Conservation (phyloP, 2,329 filamentous ascomycete species). For the Biscogniauxia sp. region DNA sequence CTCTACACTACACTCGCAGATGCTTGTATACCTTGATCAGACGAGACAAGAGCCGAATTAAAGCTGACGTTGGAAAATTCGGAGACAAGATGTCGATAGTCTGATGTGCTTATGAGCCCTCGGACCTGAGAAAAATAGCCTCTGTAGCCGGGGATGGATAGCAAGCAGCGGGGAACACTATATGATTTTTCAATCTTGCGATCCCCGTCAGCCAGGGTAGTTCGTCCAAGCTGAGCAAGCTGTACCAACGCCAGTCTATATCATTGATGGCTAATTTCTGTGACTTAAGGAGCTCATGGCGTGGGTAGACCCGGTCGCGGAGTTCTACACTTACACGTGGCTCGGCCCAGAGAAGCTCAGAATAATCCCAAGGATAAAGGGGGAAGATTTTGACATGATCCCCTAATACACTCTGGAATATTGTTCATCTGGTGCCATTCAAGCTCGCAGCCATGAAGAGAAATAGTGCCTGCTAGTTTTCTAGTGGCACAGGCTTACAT, state of each 20-base stretch:
- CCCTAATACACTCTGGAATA: background rate
- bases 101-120: background rate
- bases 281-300: background rate
- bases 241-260: conserved; percentile 19
- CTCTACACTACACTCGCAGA: conserved; percentile 3
- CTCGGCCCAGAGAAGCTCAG: conserved; percentile 10
- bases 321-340: conserved; percentile 11
- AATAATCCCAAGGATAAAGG: conserved; percentile 40
- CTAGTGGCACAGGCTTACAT: conserved; percentile 3
- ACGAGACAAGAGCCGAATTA: conserved; percentile 1
- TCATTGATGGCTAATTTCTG: conserved; percentile 7
- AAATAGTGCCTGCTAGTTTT: conserved; percentile 9
- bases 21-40: background rate
- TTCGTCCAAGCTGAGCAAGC: conserved; percentile 13
- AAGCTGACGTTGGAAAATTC: conserved; percentile 10
- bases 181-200: conserved; percentile 16
- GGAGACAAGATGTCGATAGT: background rate
- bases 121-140: conserved; percentile 10
- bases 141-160: conserved; percentile 21
- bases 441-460: background rate
- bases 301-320: conserved; percentile 3
- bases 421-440: conserved; percentile 9
- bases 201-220: conserved; percentile 20
- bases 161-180: conserved; percentile 19
- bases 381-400: conserved; percentile 21